phyloP scores from a whole-genome alignment of 2,329 filamentous ascomycete species.

The Colletotrichum cereale region DNA sequence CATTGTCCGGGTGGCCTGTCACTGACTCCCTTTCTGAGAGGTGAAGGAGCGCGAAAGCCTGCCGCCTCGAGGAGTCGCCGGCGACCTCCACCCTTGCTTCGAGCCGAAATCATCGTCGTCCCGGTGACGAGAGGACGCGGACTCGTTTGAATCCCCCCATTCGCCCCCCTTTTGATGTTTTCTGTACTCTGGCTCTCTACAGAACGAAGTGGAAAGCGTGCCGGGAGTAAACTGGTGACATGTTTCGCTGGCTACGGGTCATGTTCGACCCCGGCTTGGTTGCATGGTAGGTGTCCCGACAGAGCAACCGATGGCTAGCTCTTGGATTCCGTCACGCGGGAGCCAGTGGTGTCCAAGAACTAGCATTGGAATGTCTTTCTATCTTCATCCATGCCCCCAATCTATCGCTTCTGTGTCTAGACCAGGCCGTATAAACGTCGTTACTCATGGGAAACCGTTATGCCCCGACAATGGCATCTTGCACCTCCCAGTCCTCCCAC shows the following conservation, averaged over 20 bases:
- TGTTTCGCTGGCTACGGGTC: not conserved
- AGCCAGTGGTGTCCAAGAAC: not conserved
- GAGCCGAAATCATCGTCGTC: no score
- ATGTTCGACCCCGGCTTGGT: not conserved
- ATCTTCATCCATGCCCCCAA: not conserved
- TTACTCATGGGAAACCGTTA: not conserved
- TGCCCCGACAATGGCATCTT: constrained; percentile 45
- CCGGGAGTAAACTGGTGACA: not conserved
- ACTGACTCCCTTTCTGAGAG: no score
- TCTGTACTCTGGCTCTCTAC: no score
- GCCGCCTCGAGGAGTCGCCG: no score
- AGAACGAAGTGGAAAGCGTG: no score
- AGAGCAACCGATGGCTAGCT: not conserved
- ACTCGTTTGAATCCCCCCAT: no score
- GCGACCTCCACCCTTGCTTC: no score
- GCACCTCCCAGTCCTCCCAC: constrained; percentile 65
- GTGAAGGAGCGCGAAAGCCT: no score
- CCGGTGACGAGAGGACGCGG: no score
- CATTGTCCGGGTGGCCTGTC: no score
- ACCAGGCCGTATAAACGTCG: not conserved
- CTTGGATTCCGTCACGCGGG: not conserved
- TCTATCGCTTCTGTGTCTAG: not conserved
- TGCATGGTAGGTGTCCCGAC: not conserved
- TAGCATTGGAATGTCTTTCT: not conserved
- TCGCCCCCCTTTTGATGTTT: no score